Percentiles rank a stretch among this genome's conserved stretches.
phyloP scores from a whole-genome alignment of 805 yeast species.

The Pichia paraexigua region DNA sequence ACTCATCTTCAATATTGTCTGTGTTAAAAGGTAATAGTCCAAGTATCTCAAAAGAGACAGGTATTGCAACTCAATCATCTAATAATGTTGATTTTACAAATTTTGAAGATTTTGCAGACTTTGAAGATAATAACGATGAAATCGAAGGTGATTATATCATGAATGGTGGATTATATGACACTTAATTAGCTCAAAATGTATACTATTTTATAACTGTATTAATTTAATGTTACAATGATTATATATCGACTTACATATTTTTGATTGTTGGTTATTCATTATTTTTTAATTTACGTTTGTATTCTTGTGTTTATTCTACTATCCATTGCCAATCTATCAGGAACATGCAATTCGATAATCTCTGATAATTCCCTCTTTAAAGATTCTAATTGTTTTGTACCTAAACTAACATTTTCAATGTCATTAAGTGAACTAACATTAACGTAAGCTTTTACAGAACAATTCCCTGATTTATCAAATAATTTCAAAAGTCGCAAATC shows the following conservation, averaged over 20 bases:
- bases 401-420: slow-evolving; percentile 59
- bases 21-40: neutral
- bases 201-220: slow-evolving; percentile 9
- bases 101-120: slow-evolving; percentile 20
- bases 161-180: slow-evolving; percentile 10
- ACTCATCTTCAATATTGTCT: neutral
- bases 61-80: neutral
- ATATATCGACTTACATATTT: neutral
- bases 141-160: slow-evolving; percentile 16
- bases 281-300: slow-evolving; percentile 5
- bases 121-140: slow-evolving; percentile 12
- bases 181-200: neutral
- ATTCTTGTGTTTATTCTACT: slow-evolving; percentile 46
- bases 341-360: slow-evolving; percentile 58
- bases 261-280: slow-evolving; percentile 4
- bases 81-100: slow-evolving; percentile 5
- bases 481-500: slow-evolving; percentile 9
- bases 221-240: neutral
- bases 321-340: slow-evolving; percentile 78
- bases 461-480: slow-evolving; percentile 47
- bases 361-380: slow-evolving; percentile 63
- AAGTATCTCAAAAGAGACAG: neutral
- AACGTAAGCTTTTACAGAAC: slow-evolving; percentile 57
- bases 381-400: slow-evolving; percentile 51
- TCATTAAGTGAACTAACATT: slow-evolving; percentile 69